Conservation (phyloP, 2,329 filamentous ascomycete species). For the Sordariomycetes sp. region DNA sequence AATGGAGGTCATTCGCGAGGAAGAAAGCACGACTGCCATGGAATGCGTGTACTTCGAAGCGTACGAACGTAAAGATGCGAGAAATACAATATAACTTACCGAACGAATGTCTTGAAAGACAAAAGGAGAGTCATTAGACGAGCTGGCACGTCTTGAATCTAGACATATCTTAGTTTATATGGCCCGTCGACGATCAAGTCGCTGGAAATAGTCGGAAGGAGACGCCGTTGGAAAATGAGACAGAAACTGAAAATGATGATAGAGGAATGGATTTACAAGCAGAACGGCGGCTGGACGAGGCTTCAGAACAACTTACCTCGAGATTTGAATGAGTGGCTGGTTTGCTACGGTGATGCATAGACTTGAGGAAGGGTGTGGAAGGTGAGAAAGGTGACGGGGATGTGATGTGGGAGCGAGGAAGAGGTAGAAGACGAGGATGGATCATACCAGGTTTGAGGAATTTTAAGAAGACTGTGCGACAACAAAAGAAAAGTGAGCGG, state of each 20-base stretch:
- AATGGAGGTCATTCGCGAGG: neutral
- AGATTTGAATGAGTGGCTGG: neutral
- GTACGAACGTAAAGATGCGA: neutral
- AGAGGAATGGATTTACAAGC: neutral
- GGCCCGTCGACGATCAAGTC: neutral
- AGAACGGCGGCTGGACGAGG: neutral
- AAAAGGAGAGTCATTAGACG: neutral
- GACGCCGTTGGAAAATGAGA: neutral
- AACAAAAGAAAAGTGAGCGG: neutral
- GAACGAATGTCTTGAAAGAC: neutral
- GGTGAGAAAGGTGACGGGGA: neutral
- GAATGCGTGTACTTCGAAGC: neutral
- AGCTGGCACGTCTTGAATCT: neutral
- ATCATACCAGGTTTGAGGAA: neutral
- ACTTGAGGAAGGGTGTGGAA: neutral
- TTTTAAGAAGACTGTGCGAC: neutral
- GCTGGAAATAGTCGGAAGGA: neutral
- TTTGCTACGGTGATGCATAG: neutral
- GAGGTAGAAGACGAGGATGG: neutral
- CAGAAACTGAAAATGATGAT: neutral
- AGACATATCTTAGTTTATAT: neutral
- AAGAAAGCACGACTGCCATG: neutral
- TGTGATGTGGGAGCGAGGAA: neutral
- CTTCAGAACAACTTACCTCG: neutral
- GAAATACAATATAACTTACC: neutral